Evolutionary conservation across 768 basidiomycete genomes (phyloP).

Genomic region (Termitomyces sp.): DNA sequence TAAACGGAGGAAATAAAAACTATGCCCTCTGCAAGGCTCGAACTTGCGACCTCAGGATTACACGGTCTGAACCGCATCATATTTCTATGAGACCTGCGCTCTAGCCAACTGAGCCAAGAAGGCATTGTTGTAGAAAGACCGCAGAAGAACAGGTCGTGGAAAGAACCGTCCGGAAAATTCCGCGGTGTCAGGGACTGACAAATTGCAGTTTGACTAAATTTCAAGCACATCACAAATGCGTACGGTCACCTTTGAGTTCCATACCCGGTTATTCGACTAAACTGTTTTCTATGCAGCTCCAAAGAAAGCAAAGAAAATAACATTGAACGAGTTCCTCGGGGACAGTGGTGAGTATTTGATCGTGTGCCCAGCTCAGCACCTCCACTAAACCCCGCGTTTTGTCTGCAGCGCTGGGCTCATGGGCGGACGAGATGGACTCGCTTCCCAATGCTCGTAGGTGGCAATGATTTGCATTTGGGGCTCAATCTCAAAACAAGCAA

Average conservation of each 20-base stretch:
- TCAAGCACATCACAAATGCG: conserved; percentile 14
- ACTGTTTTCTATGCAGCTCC: conserved; percentile 49
- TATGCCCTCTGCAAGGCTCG: conserved; percentile 45
- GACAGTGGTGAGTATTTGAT: conserved; percentile 61
- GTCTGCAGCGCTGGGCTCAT: conserved; percentile 74
- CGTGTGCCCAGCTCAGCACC: conserved; percentile 9
- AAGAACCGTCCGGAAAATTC: conserved; percentile 1
- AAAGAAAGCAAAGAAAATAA: conserved; percentile 90
- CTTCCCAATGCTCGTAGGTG: conserved; percentile 90
- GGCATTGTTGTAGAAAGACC: background rate
- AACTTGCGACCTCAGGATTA: conserved; percentile 52
- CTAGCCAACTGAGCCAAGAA: conserved; percentile 46
- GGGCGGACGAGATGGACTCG: conserved; percentile 98
- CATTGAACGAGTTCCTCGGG: conserved; percentile 87
- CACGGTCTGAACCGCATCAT: conserved; percentile 21
- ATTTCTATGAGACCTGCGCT: conserved; percentile 47
- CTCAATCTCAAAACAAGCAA: conserved; percentile 12
- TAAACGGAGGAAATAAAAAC: no score
- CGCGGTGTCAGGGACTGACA: conserved; percentile 8
- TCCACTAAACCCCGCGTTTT: conserved; percentile 10
- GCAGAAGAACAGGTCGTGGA: rapidly evolving
- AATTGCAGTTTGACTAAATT: conserved; percentile 14
- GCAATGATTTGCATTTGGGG: conserved; percentile 1
- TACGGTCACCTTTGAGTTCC: conserved; percentile 5
- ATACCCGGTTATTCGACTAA: background rate